A percentile compares a stretch with the other conserved stretches of the same genome.
phyloP scores from a whole-genome alignment of 495 filamentous ascomycete species.

The Penicillium waksmanii region DNA sequence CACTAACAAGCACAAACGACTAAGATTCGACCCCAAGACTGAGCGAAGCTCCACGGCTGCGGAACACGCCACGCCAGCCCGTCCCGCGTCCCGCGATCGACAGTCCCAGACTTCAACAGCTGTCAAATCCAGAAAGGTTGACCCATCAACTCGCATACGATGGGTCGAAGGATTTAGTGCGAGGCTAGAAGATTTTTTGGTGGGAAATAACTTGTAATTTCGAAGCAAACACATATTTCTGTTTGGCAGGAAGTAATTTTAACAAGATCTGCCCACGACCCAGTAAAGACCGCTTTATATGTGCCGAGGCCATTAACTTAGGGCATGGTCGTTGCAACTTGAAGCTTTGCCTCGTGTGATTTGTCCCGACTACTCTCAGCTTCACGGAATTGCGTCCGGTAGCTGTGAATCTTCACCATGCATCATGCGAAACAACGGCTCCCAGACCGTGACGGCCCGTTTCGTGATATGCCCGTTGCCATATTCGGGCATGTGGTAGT shows the following conservation, averaged over 20 bases:
- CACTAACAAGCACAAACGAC: no score
- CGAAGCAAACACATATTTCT: no score
- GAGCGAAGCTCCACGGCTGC: no score
- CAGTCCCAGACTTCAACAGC: constrained; percentile 1
- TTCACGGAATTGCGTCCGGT: constrained; percentile 30
- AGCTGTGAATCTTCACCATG: constrained; percentile 32
- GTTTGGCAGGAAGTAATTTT: no score
- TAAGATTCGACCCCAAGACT: no score
- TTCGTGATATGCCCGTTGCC: constrained; percentile 33
- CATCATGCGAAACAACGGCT: constrained; percentile 34
- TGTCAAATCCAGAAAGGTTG: background rate
- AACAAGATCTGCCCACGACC: background rate
- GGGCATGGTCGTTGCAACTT: background rate
- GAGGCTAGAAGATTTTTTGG: background rate
- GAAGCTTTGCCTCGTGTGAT: background rate
- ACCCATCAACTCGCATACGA: no score
- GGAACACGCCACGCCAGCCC: no score
- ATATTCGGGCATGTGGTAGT: constrained; percentile 23
- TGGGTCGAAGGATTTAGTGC: background rate
- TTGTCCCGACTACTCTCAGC: background rate
- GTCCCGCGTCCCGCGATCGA: background rate
- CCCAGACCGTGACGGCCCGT: constrained; percentile 36
- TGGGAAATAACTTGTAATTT: no score
- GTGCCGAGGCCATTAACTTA: background rate
- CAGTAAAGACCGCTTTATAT: background rate